Base-by-base conservation (phyloP, 805 yeast genomes). In the Saccharomycopsis vini region DNA sequence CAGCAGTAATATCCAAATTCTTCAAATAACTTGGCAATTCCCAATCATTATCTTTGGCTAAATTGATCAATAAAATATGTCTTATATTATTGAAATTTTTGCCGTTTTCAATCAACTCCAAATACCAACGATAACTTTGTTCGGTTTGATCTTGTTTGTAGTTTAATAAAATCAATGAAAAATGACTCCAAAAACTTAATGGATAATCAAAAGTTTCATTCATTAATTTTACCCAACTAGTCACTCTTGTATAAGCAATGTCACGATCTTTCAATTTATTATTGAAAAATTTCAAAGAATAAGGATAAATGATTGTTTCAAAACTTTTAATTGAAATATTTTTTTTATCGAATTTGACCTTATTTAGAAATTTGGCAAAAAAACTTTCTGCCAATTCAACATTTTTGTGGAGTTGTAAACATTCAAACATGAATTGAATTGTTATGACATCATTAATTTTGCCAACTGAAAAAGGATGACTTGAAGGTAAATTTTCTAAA, bases 31-130 rank as follows among this genome's bases (percentile, higher is more conserved):
- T 28, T 3, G 50, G 50, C 40, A 47, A 40, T 20, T 41, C 42
- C 50, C 50, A 47, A 9, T 34, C 31, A 19, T 43, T 43, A 23
- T 40, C 47, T 9, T 40, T 30, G 15, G 50, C 50, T 5, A 48
- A 20, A 10, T 36, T 36, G 19, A 46, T 41, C 26, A 50, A 28
- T 13, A 43, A 24, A 13, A 40, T 40, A 43, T 45, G 51, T 31
- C 32, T 43, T 10, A 34, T 49, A 62, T 23, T 49, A 57, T 70
- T 43, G 66, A 55, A 46, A 64, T 59, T 39, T 52, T 68, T 66
- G 45, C 35, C 39, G 23, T 36, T 7, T 6, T 43, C 33, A 18
- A 34, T 40, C n/a, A 47, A 20, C 4, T 34, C 28, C 29, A 35
- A 16, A 22, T 26, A 47, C 35, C 33, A 40, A 16, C 36, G 28